These are phyloP conservation scores for Trypanosoma lewisi DNA, from an alignment of 208 protist species.

Conservation along the genomic window DNA sequence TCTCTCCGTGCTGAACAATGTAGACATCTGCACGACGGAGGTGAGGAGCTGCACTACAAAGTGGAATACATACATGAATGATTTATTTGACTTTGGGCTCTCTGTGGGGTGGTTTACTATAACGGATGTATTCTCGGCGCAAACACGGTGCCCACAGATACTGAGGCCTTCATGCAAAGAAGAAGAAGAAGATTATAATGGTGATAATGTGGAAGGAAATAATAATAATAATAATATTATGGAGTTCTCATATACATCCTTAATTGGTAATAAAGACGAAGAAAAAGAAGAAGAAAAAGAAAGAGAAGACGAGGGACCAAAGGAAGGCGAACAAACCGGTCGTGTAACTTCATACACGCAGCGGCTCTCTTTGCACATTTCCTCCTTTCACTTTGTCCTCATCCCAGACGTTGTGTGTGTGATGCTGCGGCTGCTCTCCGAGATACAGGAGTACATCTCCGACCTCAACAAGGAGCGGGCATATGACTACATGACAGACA, in stretches of 20 bases:
- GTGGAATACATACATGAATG: conserved; percentile 35
- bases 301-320: conserved; percentile 2
- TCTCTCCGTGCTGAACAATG: too few species aligned
- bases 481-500: conserved; percentile 58
- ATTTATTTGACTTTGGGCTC: conserved; percentile 31
- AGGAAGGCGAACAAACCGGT: not conserved
- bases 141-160: conserved; percentile 48
- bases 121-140: conserved; percentile 33
- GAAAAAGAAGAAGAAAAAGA: conserved; percentile 3
- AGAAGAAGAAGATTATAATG: not conserved
- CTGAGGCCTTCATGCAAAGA: conserved; percentile 18
- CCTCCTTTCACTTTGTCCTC: conserved; percentile 48
- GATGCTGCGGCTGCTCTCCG: conserved; percentile 34
- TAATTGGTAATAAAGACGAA: too few species aligned
- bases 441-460: conserved; percentile 59
- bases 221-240: conserved; percentile 11
- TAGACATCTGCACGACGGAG: too few species aligned
- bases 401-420: conserved; percentile 64
- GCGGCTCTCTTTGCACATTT: conserved; percentile 43
- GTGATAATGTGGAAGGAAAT: not conserved
- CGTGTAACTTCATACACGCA: conserved; percentile 34
- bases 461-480: conserved; percentile 68
- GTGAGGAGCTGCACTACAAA: conserved; percentile 28
- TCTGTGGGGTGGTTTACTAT: conserved; percentile 54
- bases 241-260: conserved; percentile 11